Conservation (phyloP, 1,284 basidiomycete species). For the Papiliotrema fonsecae region DNA sequence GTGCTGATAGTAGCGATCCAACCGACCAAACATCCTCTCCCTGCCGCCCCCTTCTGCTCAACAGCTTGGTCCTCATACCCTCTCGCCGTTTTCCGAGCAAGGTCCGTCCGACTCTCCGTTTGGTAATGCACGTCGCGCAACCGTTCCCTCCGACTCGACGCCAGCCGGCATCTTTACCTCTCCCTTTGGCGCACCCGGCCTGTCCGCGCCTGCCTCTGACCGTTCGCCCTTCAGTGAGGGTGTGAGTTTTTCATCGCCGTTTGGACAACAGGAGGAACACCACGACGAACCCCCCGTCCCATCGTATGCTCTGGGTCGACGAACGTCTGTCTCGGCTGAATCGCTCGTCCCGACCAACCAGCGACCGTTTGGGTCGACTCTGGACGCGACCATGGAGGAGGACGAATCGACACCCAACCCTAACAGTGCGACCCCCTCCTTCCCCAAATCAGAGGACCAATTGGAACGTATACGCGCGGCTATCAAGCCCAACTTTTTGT, state of each 20-base stretch:
- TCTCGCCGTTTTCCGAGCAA: constrained; percentile 47
- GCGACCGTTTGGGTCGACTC: constrained; percentile 22
- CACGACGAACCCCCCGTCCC: constrained; percentile 42
- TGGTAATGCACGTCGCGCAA: constrained; percentile 29
- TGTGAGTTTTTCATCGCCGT: constrained; percentile 33
- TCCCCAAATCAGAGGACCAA: constrained; percentile 80
- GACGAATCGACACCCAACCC: constrained; percentile 42
- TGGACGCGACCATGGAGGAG: constrained; percentile 35
- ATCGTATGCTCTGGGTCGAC: constrained; percentile 73
- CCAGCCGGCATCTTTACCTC: constrained; percentile 20
- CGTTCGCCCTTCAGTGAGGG: constrained; percentile 10
- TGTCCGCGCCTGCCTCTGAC: constrained; percentile 5
- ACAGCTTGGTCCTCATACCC: constrained; percentile 50
- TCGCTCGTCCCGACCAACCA: constrained; percentile 77
- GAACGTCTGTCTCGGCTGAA: constrained; percentile 95
- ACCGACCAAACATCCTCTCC: constrained; percentile 37
- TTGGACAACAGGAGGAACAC: constrained; percentile 27
- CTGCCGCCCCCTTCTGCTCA: constrained; percentile 58
- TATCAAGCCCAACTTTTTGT: constrained; percentile 86
- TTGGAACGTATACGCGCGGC: constrained; percentile 78
- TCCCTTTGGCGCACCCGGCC: constrained; percentile 21
- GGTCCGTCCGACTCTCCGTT: constrained; percentile 43
- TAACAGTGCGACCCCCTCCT: constrained; percentile 55
- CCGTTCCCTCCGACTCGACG: constrained; percentile 21
- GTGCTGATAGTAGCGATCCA: neutral